Evolutionary conservation across 768 basidiomycete species (phyloP).

Genomic region (Russula emetica): DNA sequence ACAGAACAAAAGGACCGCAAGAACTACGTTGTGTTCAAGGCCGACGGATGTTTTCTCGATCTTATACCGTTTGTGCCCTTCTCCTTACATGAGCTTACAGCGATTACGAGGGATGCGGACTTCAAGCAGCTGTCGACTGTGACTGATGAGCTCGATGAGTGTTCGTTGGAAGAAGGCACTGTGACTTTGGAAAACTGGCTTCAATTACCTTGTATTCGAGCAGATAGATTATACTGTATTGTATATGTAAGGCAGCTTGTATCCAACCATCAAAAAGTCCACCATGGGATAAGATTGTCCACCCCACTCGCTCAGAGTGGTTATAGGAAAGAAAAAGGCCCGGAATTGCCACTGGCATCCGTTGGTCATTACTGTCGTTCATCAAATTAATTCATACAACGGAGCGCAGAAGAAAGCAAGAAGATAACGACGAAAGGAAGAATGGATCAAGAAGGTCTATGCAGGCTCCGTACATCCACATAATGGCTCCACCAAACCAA

Average conservation of each 20-base stretch:
- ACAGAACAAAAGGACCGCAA: too few species aligned
- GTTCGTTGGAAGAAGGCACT: not conserved
- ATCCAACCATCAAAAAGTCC: not conserved
- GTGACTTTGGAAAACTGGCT: too few species aligned
- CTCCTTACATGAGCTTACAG: not conserved
- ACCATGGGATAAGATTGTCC: not conserved
- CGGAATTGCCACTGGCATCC: constrained; percentile 3
- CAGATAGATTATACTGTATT: too few species aligned
- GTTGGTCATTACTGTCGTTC: constrained; percentile 15
- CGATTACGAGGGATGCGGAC: not conserved
- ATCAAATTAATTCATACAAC: constrained; percentile 20
- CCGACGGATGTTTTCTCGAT: too few species aligned
- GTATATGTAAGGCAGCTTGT: too few species aligned
- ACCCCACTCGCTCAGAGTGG: not conserved
- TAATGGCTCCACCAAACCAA: constrained; percentile 8
- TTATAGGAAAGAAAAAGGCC: not conserved
- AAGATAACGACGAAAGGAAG: constrained; percentile 1
- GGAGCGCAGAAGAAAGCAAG: constrained; percentile 9
- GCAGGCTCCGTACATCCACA: constrained; percentile 10
- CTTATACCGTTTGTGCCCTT: too few species aligned
- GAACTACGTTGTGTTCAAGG: too few species aligned
- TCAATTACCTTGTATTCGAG: too few species aligned
- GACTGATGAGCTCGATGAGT: not conserved
- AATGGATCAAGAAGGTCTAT: constrained; percentile 13
- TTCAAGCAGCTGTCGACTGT: not conserved